Evolutionary conservation across 495 filamentous ascomycete species (phyloP), one percentile per base, ranked within the genome.

Genomic region (Achaetomiella virescens): DNA sequence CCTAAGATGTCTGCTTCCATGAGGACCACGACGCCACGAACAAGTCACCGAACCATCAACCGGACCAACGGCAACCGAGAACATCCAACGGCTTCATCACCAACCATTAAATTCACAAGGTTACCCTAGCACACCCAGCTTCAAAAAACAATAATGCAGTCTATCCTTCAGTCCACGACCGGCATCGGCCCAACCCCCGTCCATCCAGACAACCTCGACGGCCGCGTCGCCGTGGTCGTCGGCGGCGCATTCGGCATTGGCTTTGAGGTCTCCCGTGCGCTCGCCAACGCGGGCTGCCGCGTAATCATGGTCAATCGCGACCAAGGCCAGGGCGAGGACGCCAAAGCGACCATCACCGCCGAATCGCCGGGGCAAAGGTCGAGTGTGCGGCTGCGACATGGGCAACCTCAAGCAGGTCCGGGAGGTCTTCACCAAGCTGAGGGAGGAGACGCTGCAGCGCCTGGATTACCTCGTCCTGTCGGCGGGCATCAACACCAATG

Each of bases 231-330:
- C 41, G 72, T 84, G 31, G 66, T 85, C 6, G 81, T 78, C 1
- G 82, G 82, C 15, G 63, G 73, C 48, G 84, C 81, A 60, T 68
- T 52, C 7, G 81, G 82, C 15, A 72, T 84, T 5, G 82, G 82
- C 29, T 67, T 75, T 12, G 78, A 81, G 57, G 69, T 77, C 24
- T 74, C 75, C 1, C 70, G 69, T 5, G 67, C 70, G n/a, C 61
- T 73, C 22, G 68, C 60, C 43, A 54, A 65, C 41, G 63, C 62
- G 0, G 66, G 68, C 31, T 61, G 57, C 55, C 52, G 61, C 0
- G 70, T 74, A 1, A 66, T 72, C 55, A 71, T 74, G 70, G 64
- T 74, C 22, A 71, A 69, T 61, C 65, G 66, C 44, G 72, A 71
- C 45, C 68, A 72, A 46, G 70, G 75, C 37, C 73, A 75, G 29